Conservation (phyloP, 495 filamentous ascomycete genomes). For the Cairneyella variabilis region DNA sequence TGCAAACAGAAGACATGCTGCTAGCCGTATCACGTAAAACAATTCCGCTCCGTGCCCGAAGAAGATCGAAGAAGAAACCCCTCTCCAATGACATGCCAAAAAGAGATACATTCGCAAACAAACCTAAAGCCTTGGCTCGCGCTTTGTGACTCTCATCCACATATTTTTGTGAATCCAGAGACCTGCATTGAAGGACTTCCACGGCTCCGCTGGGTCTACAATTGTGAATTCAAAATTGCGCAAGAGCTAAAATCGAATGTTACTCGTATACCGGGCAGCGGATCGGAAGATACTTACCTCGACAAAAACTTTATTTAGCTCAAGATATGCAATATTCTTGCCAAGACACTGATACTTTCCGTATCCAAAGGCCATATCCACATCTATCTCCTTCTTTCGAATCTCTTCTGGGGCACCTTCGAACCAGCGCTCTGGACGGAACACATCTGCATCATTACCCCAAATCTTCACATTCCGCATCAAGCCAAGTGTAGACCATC, state of each 20-base stretch:
- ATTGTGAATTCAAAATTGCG: constrained; percentile 50
- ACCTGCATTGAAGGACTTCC: constrained; percentile 19
- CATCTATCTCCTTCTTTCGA: constrained; percentile 30
- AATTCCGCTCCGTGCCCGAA: too few species aligned
- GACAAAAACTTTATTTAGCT: constrained; percentile 52
- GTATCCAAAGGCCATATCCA: constrained; percentile 40
- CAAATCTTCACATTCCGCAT: constrained; percentile 33
- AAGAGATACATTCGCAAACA: too few species aligned
- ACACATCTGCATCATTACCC: constrained; percentile 41
- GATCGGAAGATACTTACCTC: too few species aligned
- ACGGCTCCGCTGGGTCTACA: constrained; percentile 43
- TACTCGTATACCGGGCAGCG: too few species aligned
- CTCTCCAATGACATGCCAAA: too few species aligned
- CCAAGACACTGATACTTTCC: constrained; percentile 43
- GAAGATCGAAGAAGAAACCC: too few species aligned
- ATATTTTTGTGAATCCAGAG: constrained; percentile 7
- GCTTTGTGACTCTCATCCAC: constrained; percentile 1
- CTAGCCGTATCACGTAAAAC: too few species aligned
- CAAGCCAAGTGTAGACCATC: constrained; percentile 23
- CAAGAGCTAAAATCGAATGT: constrained; percentile 47
- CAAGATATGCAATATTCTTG: constrained; percentile 38
- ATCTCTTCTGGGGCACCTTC: constrained; percentile 27
- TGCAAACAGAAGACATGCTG: too few species aligned
- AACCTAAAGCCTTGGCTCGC: background rate
- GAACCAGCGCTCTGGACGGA: constrained; percentile 52